These are phyloP conservation scores for Fusarium temperatum DNA, from an alignment of 2,329 filamentous ascomycete genomes.

Conservation along the genomic window DNA sequence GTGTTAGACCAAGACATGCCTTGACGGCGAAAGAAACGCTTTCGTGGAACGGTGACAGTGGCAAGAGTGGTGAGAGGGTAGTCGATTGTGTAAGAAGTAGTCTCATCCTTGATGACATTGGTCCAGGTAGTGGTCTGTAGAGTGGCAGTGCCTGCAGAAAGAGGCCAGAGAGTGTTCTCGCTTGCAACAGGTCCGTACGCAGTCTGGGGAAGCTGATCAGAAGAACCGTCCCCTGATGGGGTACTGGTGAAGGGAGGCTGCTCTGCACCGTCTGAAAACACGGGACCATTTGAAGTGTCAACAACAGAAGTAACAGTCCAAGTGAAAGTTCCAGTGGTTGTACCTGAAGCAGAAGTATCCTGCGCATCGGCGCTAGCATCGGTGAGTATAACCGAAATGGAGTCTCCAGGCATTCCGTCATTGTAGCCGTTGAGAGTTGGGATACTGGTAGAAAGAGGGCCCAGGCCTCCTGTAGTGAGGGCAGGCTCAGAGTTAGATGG, in stretches of 20 bases:
- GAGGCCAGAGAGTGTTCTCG: conserved; percentile 38
- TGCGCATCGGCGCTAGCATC: conserved; percentile 26
- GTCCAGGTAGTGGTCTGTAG: conserved; percentile 51
- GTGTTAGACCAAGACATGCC: conserved; percentile 48
- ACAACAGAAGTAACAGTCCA: conserved; percentile 40
- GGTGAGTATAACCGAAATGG: conserved; percentile 33
- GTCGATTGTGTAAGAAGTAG: conserved; percentile 52
- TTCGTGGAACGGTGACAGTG: conserved; percentile 45
- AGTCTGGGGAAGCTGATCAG: conserved; percentile 23
- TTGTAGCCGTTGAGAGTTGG: conserved; percentile 44
- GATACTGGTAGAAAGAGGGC: conserved; percentile 10
- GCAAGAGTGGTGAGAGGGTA: conserved; percentile 52
- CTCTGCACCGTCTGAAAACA: conserved; percentile 30
- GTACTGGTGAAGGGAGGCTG: conserved; percentile 30
- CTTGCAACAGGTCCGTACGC: conserved; percentile 40
- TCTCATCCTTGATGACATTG: conserved; percentile 50
- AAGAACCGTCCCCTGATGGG: conserved; percentile 16
- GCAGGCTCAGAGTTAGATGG: conserved; percentile 24
- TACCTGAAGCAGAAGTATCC: conserved; percentile 25
- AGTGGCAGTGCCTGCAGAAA: conserved; percentile 32
- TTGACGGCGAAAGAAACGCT: conserved; percentile 44
- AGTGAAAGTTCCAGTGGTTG: conserved; percentile 36
- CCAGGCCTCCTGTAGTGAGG: conserved; percentile 13
- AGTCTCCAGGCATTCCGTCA: conserved; percentile 5
- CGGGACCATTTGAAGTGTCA: conserved; percentile 30